Base-by-base conservation (phyloP, 2,329 filamentous ascomycete species). In the Pseudogymnoascus sp. region DNA sequence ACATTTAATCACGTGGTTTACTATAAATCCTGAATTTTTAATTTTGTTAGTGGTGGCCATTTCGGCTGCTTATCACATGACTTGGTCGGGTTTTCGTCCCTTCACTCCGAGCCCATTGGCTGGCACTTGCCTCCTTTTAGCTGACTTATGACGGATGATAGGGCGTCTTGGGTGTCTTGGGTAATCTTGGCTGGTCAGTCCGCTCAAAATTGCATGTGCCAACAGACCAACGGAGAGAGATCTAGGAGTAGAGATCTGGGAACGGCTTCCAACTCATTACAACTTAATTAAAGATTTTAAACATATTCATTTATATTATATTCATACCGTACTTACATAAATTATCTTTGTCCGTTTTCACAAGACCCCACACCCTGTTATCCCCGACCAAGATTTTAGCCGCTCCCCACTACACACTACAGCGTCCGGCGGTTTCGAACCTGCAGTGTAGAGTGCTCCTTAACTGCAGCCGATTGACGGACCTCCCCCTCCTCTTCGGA, bases 401-500 rank as follows among this genome's bases (percentile, higher is more conserved):
- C 49, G 49, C 49, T 55, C 49, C 49, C 49, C 49, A 33, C 49
- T 12, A 55, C 42, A 45, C 49, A 33, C 49, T 12, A 55, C 42
- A 45, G n/a, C 49, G 9, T 6, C 28, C 49, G 49, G 42, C n/a
- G 45, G 49, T 55, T 55, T 55, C 49, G 49, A 55, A 33, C n/a
- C 49, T 55, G 49, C 11, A 33, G 25, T 30, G 3, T 11, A 30
- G 16, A 52, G 49, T 55, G 28, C 49, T 55, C n/a, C 49, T 55
- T 33, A 55, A 55, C 49, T 33, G 16, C 49, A 22, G 25, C 49
- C 49, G 49, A 55, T 55, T 55, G 49, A 55, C 49, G 49, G 49
- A 30, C 25, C n/a, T 19, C 9, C 49, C 49, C 49, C 49, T 55
- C 49, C 49, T 55, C 49, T 30, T 55, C n/a, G 8, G 25, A 55